Evolutionary conservation across 2,329 filamentous ascomycete species (phyloP), one percentile per base, ranked within the genome.

Genomic region (Penicillium sp.): DNA sequence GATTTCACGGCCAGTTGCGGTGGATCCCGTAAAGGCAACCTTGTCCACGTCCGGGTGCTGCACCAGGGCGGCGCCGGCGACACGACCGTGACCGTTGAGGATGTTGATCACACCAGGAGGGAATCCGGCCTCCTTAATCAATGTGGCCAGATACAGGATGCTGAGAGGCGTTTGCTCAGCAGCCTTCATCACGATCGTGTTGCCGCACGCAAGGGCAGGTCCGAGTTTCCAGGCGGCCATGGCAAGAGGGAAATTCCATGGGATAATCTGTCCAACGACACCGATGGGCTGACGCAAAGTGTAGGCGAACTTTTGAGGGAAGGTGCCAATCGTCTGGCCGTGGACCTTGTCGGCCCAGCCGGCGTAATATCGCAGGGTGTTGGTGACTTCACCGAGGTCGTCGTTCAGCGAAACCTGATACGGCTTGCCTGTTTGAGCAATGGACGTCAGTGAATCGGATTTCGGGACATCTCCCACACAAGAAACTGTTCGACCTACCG

Each of bases 321-420:
- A 62, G 47, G 65, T 66, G 49, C 56, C 51, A 39, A 93, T 83
- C 48, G 89, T 88, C 77, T 90, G 89, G 71, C 90, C 89, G 71
- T 84, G 79, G 57, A 93, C 84, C 83, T 95, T 95, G 78, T 95
- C 90, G 62, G 89, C 87, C 84, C 86, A 95, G 53, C 90, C 90
- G 64, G 80, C 89, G 63, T 90, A 93, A 76, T 91, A 96, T 71
- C 90, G 83, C 63, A 96, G 71, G 73, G 80, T 85, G 64, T 78
- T 83, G 56, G 81, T 76, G 49, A 84, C 83, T 58, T 81, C 79
- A 46, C 69, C 74, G 37, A 95, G 78, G 65, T 95, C 89, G 55
- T 82, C 85, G 66, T 82, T 85, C 50, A 71, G 49, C 12, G 71
- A 66, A 37, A 70, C 65, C 13, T 59, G 57, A 52, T 72, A 72